Evolutionary conservation across 225 moss, liverwort and hornwort genomes (phyloP).

Genomic region (Marchantia polymorpha): DNA sequence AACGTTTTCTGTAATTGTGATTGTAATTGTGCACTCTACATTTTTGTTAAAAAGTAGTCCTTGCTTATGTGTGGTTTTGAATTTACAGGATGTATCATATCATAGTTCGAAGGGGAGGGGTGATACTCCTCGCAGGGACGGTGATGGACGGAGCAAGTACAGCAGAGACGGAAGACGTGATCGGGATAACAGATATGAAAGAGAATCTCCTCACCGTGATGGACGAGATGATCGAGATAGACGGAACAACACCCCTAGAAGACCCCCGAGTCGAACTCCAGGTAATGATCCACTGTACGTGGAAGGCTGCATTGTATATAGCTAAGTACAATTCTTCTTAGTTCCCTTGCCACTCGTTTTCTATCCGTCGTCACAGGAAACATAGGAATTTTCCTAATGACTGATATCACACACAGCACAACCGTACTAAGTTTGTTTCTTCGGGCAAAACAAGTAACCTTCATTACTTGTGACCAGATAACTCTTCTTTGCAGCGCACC

Average conservation of each 20-base stretch:
- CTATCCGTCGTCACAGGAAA: no score
- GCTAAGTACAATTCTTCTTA: no score
- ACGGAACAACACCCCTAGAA: slow-evolving; percentile 27
- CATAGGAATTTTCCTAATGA: no score
- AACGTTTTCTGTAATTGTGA: neutral
- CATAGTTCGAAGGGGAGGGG: slow-evolving; percentile 32
- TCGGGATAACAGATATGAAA: slow-evolving; percentile 38
- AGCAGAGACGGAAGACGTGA: slow-evolving; percentile 42
- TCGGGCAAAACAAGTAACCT: no score
- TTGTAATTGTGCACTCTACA: neutral
- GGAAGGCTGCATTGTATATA: neutral
- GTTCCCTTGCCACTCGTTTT: no score
- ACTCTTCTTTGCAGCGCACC: no score
- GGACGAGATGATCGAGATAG: slow-evolving; percentile 27
- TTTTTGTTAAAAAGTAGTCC: no score
- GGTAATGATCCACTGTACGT: slow-evolving; percentile 8
- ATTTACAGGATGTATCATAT: slow-evolving; percentile 22
- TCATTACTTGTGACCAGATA: no score
- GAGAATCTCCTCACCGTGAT: slow-evolving; percentile 26
- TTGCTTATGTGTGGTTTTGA: neutral
- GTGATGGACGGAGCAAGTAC: slow-evolving; percentile 44
- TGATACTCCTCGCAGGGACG: slow-evolving; percentile 30
- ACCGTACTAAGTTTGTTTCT: no score
- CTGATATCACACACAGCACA: no score
- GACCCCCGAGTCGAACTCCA: slow-evolving; percentile 31